Conservation (phyloP, 305 asterid species). For the Rubia balearica region DNA sequence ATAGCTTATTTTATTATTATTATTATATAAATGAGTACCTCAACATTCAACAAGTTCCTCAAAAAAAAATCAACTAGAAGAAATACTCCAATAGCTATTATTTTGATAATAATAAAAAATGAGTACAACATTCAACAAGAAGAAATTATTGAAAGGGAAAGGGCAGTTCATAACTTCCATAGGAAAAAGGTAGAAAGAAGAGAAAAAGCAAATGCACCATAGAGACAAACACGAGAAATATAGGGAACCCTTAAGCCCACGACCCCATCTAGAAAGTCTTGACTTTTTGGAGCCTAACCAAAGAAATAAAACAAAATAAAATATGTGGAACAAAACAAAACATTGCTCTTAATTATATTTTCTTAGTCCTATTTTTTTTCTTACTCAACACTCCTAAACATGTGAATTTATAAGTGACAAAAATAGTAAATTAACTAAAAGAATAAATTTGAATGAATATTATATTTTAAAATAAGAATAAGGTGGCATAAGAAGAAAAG, state of each 20-base stretch:
- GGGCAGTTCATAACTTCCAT: slow-evolving; percentile 12
- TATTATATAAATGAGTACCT: not conserved
- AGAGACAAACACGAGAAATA: slow-evolving; percentile 12
- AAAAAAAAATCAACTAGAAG: too few relatives aligned
- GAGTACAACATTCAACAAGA: not conserved
- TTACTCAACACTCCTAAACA: too few relatives aligned
- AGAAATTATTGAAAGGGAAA: slow-evolving; percentile 16
- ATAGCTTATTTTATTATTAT: too few relatives aligned
- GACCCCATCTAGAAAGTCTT: slow-evolving; percentile 29
- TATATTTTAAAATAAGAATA: too few relatives aligned
- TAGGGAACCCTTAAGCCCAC: slow-evolving; percentile 1
- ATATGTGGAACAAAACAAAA: too few relatives aligned
- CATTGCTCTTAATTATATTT: not conserved
- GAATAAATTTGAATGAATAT: too few relatives aligned
- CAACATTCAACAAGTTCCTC: too few relatives aligned
- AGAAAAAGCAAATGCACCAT: slow-evolving; percentile 1
- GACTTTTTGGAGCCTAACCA: slow-evolving; percentile 19
- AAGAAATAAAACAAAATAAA: not conserved
- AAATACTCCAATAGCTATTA: not conserved
- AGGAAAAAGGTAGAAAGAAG: not conserved
- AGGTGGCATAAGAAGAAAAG: too few relatives aligned
- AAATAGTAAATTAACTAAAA: too few relatives aligned
- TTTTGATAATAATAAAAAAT: not conserved
- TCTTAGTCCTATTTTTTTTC: not conserved
- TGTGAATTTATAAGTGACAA: too few relatives aligned